A percentile compares a stretch with the other conserved stretches of the same genome.
phyloP scores from a whole-genome alignment of 345 rosid species.

The Gossypium turneri region DNA sequence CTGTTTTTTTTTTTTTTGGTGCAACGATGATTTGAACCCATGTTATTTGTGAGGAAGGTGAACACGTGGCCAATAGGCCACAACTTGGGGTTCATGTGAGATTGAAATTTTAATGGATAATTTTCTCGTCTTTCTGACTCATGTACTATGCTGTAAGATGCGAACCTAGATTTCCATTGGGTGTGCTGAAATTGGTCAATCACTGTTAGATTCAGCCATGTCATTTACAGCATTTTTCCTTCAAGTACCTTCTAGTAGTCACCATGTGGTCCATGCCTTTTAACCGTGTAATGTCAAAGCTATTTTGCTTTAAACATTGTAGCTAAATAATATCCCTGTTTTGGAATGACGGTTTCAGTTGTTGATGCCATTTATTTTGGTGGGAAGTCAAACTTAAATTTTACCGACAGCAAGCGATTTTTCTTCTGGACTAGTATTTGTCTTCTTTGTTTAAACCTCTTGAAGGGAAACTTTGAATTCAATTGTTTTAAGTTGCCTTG shows the following conservation, averaged over 20 bases:
- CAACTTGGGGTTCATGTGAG: too few species aligned
- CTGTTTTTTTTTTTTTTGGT: background rate
- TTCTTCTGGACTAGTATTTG: background rate
- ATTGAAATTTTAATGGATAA: background rate
- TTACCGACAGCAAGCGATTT: background rate
- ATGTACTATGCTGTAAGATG: background rate
- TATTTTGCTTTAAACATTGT: background rate
- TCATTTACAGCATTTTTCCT: too few species aligned
- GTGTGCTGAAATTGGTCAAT: too few species aligned
- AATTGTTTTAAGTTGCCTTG: conserved; percentile 3
- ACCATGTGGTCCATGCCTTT: too few species aligned
- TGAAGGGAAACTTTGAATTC: background rate
- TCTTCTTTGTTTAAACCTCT: background rate
- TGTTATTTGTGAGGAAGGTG: too few species aligned
- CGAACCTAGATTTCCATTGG: background rate
- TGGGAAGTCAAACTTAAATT: background rate
- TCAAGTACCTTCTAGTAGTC: too few species aligned
- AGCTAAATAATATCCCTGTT: background rate
- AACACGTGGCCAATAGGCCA: too few species aligned
- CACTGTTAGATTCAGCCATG: too few species aligned
- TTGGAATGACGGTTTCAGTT: background rate
- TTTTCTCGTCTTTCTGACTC: background rate
- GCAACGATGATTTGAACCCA: too few species aligned
- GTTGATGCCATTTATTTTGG: too few species aligned
- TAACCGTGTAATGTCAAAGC: background rate